Evolutionary conservation across 352 stramenopile species (phyloP).

Genomic region (Phytopythium montanum): DNA sequence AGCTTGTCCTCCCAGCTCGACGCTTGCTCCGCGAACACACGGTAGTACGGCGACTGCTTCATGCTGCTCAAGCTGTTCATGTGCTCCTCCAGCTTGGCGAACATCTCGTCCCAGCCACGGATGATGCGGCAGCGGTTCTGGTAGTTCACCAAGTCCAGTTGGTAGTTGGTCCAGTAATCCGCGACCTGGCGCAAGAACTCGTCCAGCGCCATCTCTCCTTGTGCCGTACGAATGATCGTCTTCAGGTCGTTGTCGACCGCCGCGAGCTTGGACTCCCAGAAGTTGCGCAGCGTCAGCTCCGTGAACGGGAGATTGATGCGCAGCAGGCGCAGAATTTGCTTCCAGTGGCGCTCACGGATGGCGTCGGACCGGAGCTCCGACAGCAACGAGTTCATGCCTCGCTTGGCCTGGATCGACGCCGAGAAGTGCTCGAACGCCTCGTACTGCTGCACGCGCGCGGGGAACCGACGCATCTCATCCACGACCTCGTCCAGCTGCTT

Average conservation of each 20-base stretch:
- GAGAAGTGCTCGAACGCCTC: conserved; percentile 96
- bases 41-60: conserved; percentile 99
- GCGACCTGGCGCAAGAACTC: conserved; percentile 96
- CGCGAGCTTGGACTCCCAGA: conserved; percentile 96
- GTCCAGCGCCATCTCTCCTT: conserved; percentile 99
- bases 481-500: conserved; percentile 97
- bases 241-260: conserved; percentile 94
- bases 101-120: conserved; percentile 98
- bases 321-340: conserved; percentile 94
- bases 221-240: conserved; percentile 96
- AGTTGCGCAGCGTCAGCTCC: conserved; percentile 94
- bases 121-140: conserved; percentile 97
- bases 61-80: conserved; percentile 98
- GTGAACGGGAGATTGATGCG: conserved; percentile 91
- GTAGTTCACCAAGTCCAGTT: conserved; percentile 92
- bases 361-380: conserved; percentile 98
- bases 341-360: conserved; percentile 99
- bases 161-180: conserved; percentile 88
- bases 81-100: conserved; percentile 99
- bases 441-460: conserved; percentile 97
- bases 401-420: conserved; percentile 92
- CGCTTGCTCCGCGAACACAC: conserved; percentile 97
- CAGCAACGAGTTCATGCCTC: conserved; percentile 93
- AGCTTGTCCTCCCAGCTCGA: conserved; percentile 98
- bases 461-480: conserved; percentile 94